These are phyloP conservation scores for Fraxinus albicans DNA, from an alignment of 305 asterid genomes.

Conservation along the genomic window DNA sequence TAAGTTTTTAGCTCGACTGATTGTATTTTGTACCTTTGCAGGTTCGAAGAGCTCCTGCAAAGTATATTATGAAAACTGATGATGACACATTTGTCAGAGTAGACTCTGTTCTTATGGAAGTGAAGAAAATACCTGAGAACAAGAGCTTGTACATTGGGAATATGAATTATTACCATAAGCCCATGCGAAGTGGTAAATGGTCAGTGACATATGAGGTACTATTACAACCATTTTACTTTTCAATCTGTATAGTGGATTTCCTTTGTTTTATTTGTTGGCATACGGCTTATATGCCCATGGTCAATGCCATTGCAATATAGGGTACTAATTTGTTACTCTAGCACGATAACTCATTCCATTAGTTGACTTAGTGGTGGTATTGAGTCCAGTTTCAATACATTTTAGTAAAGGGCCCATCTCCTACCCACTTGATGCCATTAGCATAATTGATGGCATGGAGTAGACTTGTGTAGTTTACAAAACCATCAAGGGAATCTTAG, in stretches of 20 bases:
- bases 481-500: neutral
- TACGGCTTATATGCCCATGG: neutral
- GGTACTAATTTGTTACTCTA: neutral
- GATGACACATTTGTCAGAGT: conserved; percentile 88
- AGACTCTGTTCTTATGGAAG: conserved; percentile 64
- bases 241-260: neutral
- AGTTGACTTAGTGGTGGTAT: neutral
- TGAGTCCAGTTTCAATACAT: neutral
- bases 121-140: conserved; percentile 45
- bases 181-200: conserved; percentile 87
- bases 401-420: neutral
- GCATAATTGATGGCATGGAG: neutral
- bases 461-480: neutral
- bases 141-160: conserved; percentile 75
- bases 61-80: conserved; percentile 78
- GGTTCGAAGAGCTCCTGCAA: conserved; percentile 60
- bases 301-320: neutral
- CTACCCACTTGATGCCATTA: neutral
- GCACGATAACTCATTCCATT: neutral
- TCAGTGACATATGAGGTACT: conserved; percentile 77
- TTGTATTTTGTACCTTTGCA: conserved; percentile 27
- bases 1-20: neutral
- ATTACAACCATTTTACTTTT: neutral
- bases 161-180: conserved; percentile 75
- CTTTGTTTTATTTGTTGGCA: neutral